Percentiles rank a stretch among this genome's conserved stretches.
Conservation (phyloP, 805 yeast species). For the Candida palmyrensis region DNA sequence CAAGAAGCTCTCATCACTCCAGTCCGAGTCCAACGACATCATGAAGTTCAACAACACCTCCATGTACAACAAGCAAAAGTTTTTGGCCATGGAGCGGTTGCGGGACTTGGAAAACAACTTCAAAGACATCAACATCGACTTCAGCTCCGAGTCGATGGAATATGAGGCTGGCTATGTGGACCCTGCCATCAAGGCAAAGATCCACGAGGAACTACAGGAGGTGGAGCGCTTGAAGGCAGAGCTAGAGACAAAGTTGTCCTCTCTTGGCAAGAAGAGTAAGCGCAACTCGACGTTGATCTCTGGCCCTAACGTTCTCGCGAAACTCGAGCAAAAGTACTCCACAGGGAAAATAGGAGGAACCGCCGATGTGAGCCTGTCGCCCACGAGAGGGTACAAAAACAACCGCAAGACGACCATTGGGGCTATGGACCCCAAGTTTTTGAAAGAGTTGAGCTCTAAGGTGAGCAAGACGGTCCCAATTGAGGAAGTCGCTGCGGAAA, state of each 20-base stretch:
- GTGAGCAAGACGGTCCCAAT: slow-evolving; percentile 41
- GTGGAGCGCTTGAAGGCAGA: slow-evolving; percentile 37
- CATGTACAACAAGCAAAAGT: slow-evolving; percentile 53
- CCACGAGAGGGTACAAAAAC: slow-evolving; percentile 20
- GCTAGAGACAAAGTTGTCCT: slow-evolving; percentile 33
- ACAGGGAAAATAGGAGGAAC: slow-evolving; percentile 35
- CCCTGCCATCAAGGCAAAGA: slow-evolving; percentile 29
- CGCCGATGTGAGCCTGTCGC: slow-evolving; percentile 8
- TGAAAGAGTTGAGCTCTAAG: slow-evolving; percentile 48
- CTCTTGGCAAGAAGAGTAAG: slow-evolving; percentile 9
- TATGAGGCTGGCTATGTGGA: slow-evolving; percentile 21
- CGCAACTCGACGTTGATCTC: slow-evolving; percentile 9
- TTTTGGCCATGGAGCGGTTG: slow-evolving; percentile 66
- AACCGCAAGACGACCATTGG: slow-evolving; percentile 31
- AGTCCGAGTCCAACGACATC: slow-evolving; percentile 71
- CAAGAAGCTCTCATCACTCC: slow-evolving; percentile 55
- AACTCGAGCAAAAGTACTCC: slow-evolving; percentile 40
- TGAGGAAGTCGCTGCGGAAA: slow-evolving; percentile 10
- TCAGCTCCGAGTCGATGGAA: slow-evolving; percentile 21
- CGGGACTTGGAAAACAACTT: slow-evolving; percentile 63
- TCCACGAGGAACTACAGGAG: slow-evolving; percentile 37
- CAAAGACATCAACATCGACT: slow-evolving; percentile 59
- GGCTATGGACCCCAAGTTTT: slow-evolving; percentile 43
- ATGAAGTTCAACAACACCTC: slow-evolving; percentile 64
- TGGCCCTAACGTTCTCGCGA: slow-evolving; percentile 14